Percentiles rank a stretch among this genome's conserved stretches.
Evolutionary conservation across 345 rosid genomes (phyloP).

Genomic region (Salix purpurea): DNA sequence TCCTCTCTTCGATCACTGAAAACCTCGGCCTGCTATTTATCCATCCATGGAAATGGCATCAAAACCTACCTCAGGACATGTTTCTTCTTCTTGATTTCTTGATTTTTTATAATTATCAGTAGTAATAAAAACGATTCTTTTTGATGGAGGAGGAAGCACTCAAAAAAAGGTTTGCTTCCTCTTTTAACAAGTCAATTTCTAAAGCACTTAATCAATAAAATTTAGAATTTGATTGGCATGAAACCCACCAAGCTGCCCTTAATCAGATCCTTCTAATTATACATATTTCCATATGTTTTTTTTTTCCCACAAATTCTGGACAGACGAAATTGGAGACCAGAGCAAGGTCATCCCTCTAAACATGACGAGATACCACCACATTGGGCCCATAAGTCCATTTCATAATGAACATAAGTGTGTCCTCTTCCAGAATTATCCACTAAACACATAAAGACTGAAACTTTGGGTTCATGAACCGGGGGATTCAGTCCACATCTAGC

Average conservation of each 20-base stretch:
- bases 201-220: not conserved
- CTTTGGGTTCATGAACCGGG: not conserved
- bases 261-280: not conserved
- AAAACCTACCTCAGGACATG: no score
- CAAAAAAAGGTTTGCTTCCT: no score
- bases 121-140: no score
- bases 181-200: no score
- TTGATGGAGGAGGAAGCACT: no score
- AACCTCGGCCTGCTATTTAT: no score
- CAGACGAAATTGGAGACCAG: not conserved
- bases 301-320: not conserved
- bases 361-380: not conserved
- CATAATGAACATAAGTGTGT: no score
- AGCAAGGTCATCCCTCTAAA: not conserved
- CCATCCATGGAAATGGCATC: not conserved
- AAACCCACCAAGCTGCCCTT: not conserved
- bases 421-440: not conserved
- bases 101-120: no score
- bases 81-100: not conserved
- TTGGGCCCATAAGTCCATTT: not conserved
- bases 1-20: not conserved
- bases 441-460: not conserved
- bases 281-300: not conserved
- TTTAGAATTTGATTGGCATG: not conserved
- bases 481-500: not conserved